phyloP scores from a whole-genome alignment of 345 rosid species.

The Ricinus communis region DNA sequence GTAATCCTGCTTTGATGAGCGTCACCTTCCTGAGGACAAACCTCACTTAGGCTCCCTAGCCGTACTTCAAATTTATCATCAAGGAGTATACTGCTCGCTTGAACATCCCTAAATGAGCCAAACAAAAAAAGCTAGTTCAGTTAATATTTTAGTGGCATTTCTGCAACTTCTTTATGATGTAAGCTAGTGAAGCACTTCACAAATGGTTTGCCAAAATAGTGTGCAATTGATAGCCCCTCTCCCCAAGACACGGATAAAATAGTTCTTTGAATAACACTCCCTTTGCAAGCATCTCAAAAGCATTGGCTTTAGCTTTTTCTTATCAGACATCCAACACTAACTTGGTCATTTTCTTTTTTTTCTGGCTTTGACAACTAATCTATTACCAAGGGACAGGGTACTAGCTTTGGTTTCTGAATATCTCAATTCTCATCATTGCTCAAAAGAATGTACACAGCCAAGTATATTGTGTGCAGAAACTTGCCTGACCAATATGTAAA shows the following conservation, averaged over 20 bases:
- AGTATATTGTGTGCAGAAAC: not conserved
- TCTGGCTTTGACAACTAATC: not conserved
- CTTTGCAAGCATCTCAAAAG: not conserved
- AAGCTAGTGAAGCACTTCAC: conserved; percentile 1
- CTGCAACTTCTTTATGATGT: not conserved
- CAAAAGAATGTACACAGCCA: not conserved
- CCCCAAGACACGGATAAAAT: not conserved
- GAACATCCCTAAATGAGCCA: conserved; percentile 70
- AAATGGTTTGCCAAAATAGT: not conserved
- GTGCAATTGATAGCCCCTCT: not conserved
- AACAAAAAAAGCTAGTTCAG: conserved; percentile 31
- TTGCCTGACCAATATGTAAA: not conserved
- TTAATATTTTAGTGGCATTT: not conserved
- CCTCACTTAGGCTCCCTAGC: conserved; percentile 88
- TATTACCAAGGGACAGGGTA: not conserved
- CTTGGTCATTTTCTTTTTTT: not conserved
- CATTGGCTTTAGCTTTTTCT: not conserved
- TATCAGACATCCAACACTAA: not conserved
- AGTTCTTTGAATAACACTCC: not conserved
- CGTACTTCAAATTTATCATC: conserved; percentile 98
- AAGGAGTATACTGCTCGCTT: conserved; percentile 98
- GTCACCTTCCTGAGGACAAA: conserved; percentile 82
- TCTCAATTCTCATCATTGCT: not conserved
- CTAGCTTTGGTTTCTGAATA: not conserved
- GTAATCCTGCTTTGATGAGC: conserved; percentile 81